Conservation (phyloP, 768 basidiomycete species). For the Rhizopogon vinicolor region DNA sequence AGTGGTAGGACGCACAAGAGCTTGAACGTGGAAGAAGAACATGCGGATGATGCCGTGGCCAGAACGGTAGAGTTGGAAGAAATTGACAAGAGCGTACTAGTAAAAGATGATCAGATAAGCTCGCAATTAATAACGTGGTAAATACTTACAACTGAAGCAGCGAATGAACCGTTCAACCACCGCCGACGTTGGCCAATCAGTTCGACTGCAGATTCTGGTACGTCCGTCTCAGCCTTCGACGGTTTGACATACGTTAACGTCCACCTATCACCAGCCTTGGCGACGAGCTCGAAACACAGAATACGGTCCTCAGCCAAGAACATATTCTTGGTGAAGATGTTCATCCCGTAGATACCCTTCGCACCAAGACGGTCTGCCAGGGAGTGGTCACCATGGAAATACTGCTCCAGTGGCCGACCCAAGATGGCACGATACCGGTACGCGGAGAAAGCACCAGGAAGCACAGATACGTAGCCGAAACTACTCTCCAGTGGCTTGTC, state of each 20-base stretch:
- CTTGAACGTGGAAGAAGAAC: conserved; percentile 96
- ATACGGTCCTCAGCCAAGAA: conserved; percentile 94
- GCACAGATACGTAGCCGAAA: conserved; percentile 93
- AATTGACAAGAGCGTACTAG: conserved; percentile 90
- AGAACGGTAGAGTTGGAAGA: conserved; percentile 83
- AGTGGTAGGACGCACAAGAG: conserved; percentile 51
- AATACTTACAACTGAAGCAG: conserved; percentile 75
- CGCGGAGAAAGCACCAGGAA: conserved; percentile 96
- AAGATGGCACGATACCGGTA: conserved; percentile 93
- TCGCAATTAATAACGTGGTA: not conserved
- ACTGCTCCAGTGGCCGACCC: conserved; percentile 80
- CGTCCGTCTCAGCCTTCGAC: conserved; percentile 93
- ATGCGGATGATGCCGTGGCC: conserved; percentile 87
- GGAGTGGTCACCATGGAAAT: conserved; percentile 85
- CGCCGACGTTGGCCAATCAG: conserved; percentile 93
- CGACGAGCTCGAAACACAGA: conserved; percentile 94
- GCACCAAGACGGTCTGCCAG: conserved; percentile 87
- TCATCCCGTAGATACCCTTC: conserved; percentile 96
- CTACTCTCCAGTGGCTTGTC: conserved; percentile 94
- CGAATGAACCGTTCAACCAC: conserved; percentile 96
- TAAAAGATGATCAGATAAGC: conserved; percentile 4
- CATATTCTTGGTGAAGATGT: conserved; percentile 95
- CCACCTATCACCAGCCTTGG: conserved; percentile 86
- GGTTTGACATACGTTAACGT: conserved; percentile 90
- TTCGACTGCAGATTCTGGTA: conserved; percentile 89